These are phyloP conservation scores for Cryptococcus deneoformans DNA, from an alignment of 1,284 basidiomycete species.

Conservation along the genomic window DNA sequence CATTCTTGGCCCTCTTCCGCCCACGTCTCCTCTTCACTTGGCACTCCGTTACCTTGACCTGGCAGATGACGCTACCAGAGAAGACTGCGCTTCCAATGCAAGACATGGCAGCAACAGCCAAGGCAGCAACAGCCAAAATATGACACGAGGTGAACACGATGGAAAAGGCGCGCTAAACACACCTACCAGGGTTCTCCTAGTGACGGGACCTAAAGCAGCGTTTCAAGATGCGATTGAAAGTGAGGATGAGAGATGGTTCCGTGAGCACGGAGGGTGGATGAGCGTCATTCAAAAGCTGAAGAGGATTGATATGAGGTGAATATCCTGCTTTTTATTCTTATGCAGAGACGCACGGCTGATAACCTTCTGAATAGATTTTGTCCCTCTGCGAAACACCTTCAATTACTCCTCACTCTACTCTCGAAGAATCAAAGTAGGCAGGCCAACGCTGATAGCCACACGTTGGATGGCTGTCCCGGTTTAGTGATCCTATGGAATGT, in stretches of 20 bases:
- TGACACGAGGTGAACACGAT: too few relatives aligned
- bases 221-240: conserved; percentile 28
- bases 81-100: too few relatives aligned
- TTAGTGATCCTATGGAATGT: conserved; percentile 37
- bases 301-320: conserved; percentile 31
- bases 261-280: conserved; percentile 19
- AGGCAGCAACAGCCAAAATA: too few relatives aligned
- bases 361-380: conserved; percentile 20
- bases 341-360: neutral
- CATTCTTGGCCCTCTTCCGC: conserved; percentile 34
- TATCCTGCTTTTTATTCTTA: neutral
- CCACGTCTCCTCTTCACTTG: conserved; percentile 32
- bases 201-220: conserved; percentile 27
- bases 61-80: too few relatives aligned
- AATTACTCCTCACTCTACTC: conserved; percentile 30
- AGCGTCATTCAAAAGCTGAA: conserved; percentile 17
- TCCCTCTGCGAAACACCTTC: conserved; percentile 26
- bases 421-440: neutral
- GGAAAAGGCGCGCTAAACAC: too few relatives aligned
- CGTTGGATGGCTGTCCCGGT: conserved; percentile 10
- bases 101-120: too few relatives aligned
- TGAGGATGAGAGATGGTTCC: conserved; percentile 35
- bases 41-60: conserved; percentile 22
- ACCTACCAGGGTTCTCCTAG: conserved; percentile 24
- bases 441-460: neutral